A percentile compares a stretch with the other conserved stretches of the same genome.
Conservation (phyloP, 306 rosid species). For the Dryas octopetala region DNA sequence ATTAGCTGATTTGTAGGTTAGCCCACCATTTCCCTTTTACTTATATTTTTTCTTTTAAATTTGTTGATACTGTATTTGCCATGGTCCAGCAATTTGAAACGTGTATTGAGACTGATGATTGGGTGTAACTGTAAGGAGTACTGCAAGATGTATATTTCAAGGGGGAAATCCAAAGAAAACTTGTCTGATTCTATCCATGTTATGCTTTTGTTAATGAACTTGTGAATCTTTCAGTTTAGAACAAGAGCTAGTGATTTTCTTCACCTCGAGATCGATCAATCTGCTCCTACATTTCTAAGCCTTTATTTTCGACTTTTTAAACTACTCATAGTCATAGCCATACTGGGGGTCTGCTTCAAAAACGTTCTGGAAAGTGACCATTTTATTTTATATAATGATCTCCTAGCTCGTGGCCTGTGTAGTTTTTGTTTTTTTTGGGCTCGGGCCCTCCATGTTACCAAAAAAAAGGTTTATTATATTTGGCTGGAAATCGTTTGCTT, state of each 20-base stretch:
- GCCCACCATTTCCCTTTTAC: slow-evolving; percentile 22
- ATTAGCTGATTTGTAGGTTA: slow-evolving; percentile 33
- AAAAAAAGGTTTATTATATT: too few species aligned
- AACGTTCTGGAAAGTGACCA: too few species aligned
- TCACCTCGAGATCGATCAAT: neutral
- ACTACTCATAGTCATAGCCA: too few species aligned
- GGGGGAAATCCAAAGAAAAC: slow-evolving; percentile 15
- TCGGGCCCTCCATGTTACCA: too few species aligned
- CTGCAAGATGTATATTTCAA: slow-evolving; percentile 18
- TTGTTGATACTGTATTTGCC: slow-evolving; percentile 11
- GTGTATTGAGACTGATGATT: slow-evolving; percentile 16
- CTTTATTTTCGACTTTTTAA: too few species aligned
- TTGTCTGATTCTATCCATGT: slow-evolving; percentile 8
- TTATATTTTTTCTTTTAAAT: neutral
- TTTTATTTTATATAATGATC: too few species aligned
- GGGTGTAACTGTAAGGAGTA: slow-evolving; percentile 3
- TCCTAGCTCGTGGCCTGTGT: too few species aligned
- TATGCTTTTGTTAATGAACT: neutral
- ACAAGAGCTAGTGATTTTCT: neutral
- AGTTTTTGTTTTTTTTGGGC: too few species aligned
- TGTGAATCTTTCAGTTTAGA: neutral
- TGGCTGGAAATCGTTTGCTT: too few species aligned
- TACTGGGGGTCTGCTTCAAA: too few species aligned
- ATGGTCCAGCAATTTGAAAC: slow-evolving; percentile 31
- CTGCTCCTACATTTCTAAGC: neutral